These are phyloP conservation scores for Arthrinium puccinioides DNA, from an alignment of 2,329 filamentous ascomycete species.

Conservation along the genomic window DNA sequence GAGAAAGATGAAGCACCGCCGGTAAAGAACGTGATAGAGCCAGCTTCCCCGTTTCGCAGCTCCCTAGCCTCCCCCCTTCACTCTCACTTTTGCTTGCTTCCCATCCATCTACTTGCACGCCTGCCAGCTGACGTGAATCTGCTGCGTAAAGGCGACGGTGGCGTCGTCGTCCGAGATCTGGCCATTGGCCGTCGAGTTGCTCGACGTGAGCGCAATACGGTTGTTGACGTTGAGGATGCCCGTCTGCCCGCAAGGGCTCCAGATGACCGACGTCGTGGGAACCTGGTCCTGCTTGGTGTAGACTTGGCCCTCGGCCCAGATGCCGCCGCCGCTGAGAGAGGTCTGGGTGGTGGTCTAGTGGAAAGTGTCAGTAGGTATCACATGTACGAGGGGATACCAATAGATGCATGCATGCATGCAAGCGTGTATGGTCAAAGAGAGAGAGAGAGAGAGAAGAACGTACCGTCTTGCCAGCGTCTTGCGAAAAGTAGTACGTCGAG, in stretches of 20 bases:
- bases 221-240: constrained; percentile 42
- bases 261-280: constrained; percentile 36
- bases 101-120: constrained; percentile 18
- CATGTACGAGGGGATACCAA: constrained; percentile 2
- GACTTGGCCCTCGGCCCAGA: constrained; percentile 34
- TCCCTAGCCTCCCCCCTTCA: too few species aligned
- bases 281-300: constrained; percentile 39
- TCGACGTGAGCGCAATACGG: constrained; percentile 32
- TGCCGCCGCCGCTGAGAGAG: constrained; percentile 32
- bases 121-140: constrained; percentile 34
- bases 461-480: constrained; percentile 33
- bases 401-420: neutral
- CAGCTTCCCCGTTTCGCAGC: too few species aligned
- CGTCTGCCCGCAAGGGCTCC: constrained; percentile 35
- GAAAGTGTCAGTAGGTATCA: neutral
- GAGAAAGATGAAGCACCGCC: too few species aligned
- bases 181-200: constrained; percentile 27
- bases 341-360: constrained; percentile 33
- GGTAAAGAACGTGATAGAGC: too few species aligned
- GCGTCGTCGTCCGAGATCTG: constrained; percentile 37
- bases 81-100: too few species aligned
- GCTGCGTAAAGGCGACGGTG: constrained; percentile 35
- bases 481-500: constrained; percentile 40
- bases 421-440: neutral
- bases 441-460: neutral